A percentile compares a stretch with the other conserved stretches of the same genome.
Conservation (phyloP, 306 rosid genomes). For the Abrus pulchellus region DNA sequence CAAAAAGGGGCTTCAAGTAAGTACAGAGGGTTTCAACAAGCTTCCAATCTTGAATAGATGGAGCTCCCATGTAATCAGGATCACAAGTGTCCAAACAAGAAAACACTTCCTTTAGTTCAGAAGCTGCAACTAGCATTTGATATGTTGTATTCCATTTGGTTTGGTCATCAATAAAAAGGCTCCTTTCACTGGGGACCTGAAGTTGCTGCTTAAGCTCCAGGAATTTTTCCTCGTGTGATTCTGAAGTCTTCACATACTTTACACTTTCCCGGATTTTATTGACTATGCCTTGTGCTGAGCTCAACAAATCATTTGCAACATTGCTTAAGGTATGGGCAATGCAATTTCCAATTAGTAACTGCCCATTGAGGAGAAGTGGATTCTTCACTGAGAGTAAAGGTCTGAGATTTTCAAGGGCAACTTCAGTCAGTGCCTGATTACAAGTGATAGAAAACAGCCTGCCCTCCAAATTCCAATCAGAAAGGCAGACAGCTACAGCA, state of each 20-base stretch:
- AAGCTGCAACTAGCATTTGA: conserved; percentile 87
- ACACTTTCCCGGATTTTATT: conserved; percentile 81
- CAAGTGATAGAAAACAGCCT: conserved; percentile 83
- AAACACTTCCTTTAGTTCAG: conserved; percentile 86
- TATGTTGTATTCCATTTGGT: conserved; percentile 88
- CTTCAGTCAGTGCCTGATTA: conserved; percentile 59
- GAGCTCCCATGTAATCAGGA: conserved; percentile 83
- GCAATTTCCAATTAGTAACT: conserved; percentile 79
- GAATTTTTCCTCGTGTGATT: conserved; percentile 86
- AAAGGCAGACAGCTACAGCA: conserved; percentile 90
- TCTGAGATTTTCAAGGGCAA: conserved; percentile 76
- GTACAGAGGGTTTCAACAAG: conserved; percentile 77
- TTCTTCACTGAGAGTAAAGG: conserved; percentile 78
- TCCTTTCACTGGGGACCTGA: conserved; percentile 89
- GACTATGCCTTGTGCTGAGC: conserved; percentile 57
- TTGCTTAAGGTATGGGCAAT: conserved; percentile 81
- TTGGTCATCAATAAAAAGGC: conserved; percentile 80
- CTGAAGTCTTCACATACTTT: conserved; percentile 89
- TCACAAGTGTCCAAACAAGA: conserved; percentile 85
- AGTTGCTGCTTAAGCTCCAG: conserved; percentile 82
- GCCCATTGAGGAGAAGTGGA: conserved; percentile 86
- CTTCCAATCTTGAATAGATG: conserved; percentile 87
- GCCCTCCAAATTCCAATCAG: conserved; percentile 87
- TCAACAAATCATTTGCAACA: conserved; percentile 74
- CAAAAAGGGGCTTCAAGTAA: conserved; percentile 76